A percentile compares a stretch with the other conserved stretches of the same genome.
Conservation (phyloP, 345 rosid species). For the Chamaenerion angustifolium region DNA sequence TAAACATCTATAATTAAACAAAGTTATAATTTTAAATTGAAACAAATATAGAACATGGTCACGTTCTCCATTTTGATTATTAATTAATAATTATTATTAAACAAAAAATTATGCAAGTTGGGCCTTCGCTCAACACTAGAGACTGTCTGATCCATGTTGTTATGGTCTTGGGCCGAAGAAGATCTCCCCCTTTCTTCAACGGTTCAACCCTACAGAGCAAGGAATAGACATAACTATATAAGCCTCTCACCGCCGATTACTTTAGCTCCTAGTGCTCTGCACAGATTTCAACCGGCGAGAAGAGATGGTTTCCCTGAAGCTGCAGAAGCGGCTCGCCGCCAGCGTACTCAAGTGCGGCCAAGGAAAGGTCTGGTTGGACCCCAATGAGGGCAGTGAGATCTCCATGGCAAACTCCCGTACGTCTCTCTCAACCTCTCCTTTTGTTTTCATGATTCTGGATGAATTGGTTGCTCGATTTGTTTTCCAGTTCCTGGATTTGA, state of each 20-base stretch:
- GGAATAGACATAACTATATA: neutral
- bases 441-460: neutral
- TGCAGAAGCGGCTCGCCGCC: conserved; percentile 68
- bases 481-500: too few relatives aligned
- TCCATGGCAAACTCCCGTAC: conserved; percentile 90
- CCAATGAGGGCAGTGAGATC: conserved; percentile 67
- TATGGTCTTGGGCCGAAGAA: too few relatives aligned
- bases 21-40: too few relatives aligned
- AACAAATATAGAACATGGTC: too few relatives aligned
- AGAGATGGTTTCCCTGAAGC: conserved; percentile 70
- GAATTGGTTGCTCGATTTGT: neutral
- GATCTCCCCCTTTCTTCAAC: too few relatives aligned
- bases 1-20: too few relatives aligned
- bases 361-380: conserved; percentile 80
- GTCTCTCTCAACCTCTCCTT: conserved; percentile 1
- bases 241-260: neutral
- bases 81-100: too few relatives aligned
- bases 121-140: too few relatives aligned
- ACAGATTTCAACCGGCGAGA: conserved; percentile 4
- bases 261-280: neutral
- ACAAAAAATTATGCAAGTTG: too few relatives aligned
- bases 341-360: conserved; percentile 74
- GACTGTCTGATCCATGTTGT: too few relatives aligned
- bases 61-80: too few relatives aligned
- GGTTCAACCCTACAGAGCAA: too few relatives aligned